These are phyloP conservation scores for Centaurea solstitialis DNA, from an alignment of 129 eudicot genomes.

Conservation along the genomic window DNA sequence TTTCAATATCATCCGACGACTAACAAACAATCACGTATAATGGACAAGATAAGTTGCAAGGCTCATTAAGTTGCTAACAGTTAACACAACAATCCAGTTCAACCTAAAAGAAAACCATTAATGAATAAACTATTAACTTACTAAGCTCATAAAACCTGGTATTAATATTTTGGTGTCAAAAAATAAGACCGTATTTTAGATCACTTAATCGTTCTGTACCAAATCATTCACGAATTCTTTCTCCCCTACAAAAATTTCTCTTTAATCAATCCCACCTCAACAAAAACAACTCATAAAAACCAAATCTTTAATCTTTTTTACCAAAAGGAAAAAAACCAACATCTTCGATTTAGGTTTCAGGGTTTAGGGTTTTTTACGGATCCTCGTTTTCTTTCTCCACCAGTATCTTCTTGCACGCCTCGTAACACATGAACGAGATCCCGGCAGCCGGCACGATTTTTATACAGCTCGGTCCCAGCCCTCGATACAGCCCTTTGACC, in stretches of 20 bases:
- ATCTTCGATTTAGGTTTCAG: background rate
- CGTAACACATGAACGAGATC: conserved; percentile 94
- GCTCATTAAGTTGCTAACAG: too few relatives aligned
- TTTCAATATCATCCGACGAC: too few relatives aligned
- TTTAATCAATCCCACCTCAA: conserved; percentile 9
- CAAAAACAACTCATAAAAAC: conserved; percentile 12
- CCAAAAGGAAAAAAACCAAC: conserved; percentile 13
- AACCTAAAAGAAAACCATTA: background rate
- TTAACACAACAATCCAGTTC: too few relatives aligned
- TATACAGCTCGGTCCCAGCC: conserved; percentile 86
- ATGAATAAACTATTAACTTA: background rate
- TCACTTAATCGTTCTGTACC: background rate
- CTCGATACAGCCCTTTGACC: conserved; percentile 61
- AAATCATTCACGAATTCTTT: background rate
- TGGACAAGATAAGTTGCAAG: too few relatives aligned
- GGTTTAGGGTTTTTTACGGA: background rate
- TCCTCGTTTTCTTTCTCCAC: conserved; percentile 62
- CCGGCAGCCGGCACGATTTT: conserved; percentile 93
- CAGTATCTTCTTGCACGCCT: conserved; percentile 79
- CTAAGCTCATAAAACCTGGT: background rate
- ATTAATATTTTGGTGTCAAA: background rate
- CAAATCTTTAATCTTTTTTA: conserved; percentile 26
- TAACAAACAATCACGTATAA: too few relatives aligned
- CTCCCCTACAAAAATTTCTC: background rate
- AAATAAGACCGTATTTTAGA: background rate